Evolutionary conservation across 495 filamentous ascomycete species (phyloP).

Genomic region (Trichocladium uniseriatum): DNA sequence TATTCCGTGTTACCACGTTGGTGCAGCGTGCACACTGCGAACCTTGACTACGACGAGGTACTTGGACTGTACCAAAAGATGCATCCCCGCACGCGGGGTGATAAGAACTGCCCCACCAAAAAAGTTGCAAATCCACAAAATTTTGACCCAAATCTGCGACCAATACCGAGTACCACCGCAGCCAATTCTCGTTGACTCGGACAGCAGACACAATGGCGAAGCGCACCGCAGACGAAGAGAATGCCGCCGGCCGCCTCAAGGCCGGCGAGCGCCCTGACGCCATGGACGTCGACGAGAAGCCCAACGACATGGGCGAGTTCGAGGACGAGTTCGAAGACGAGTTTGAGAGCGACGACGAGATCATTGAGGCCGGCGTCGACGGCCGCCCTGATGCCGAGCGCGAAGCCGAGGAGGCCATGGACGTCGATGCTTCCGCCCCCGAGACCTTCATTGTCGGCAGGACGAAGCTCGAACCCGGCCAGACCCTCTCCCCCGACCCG

Average conservation of each 20-base stretch:
- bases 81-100: slow-evolving; percentile 10
- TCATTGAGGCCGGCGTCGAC: slow-evolving; percentile 88
- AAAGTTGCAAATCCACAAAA: slow-evolving; percentile 21
- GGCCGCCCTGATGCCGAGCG: slow-evolving; percentile 86
- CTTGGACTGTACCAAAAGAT: too few relatives aligned
- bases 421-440: slow-evolving; percentile 61
- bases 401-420: slow-evolving; percentile 85
- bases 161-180: not conserved
- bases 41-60: too few relatives aligned
- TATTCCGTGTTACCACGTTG: too few relatives aligned
- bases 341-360: slow-evolving; percentile 93
- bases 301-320: slow-evolving; percentile 71
- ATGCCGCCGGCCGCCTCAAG: slow-evolving; percentile 53
- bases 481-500: slow-evolving; percentile 81
- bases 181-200: not conserved
- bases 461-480: slow-evolving; percentile 73
- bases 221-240: slow-evolving; percentile 50
- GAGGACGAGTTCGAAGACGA: slow-evolving; percentile 97
- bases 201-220: slow-evolving; percentile 52
- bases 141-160: slow-evolving; percentile 13
- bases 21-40: too few relatives aligned
- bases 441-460: slow-evolving; percentile 85
- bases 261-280: slow-evolving; percentile 55
- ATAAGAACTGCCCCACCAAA: slow-evolving; percentile 19
- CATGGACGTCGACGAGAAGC: slow-evolving; percentile 44